Evolutionary conservation across 2,329 filamentous ascomycete species (phyloP).

Genomic region (Drechslerella stenobrocha): DNA sequence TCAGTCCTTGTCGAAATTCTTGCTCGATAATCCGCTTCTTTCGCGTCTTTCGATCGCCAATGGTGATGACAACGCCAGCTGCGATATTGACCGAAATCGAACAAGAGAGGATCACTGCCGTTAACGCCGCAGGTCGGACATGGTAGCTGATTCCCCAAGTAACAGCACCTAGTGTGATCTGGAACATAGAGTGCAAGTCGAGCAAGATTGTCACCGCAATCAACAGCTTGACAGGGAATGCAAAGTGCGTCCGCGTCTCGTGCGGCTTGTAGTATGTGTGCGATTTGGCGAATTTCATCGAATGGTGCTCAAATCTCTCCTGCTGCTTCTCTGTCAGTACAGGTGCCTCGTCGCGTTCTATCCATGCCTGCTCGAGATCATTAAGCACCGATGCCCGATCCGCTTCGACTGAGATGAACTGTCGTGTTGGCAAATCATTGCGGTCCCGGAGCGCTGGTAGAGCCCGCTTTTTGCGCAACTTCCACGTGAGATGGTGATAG

Average conservation of each 20-base stretch:
- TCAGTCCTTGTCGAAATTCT: slow-evolving; percentile 75
- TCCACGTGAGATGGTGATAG: slow-evolving; percentile 70
- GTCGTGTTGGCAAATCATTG: slow-evolving; percentile 66
- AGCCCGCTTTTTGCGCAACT: slow-evolving; percentile 64
- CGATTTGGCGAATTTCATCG: slow-evolving; percentile 76
- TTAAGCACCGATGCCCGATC: slow-evolving; percentile 56
- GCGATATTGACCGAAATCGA: slow-evolving; percentile 77
- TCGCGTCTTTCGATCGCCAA: slow-evolving; percentile 74
- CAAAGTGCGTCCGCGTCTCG: slow-evolving; percentile 78
- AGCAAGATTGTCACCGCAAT: slow-evolving; percentile 77
- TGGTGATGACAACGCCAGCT: slow-evolving; percentile 73
- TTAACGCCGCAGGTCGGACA: slow-evolving; percentile 70
- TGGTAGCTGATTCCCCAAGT: slow-evolving; percentile 79
- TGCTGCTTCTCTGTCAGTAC: slow-evolving; percentile 70
- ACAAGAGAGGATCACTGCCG: slow-evolving; percentile 77
- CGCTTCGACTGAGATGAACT: slow-evolving; percentile 57
- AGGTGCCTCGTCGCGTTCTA: slow-evolving; percentile 59
- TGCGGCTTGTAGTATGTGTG: slow-evolving; percentile 90
- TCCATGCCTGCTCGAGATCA: slow-evolving; percentile 36
- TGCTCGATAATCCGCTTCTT: slow-evolving; percentile 84
- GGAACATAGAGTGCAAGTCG: slow-evolving; percentile 76
- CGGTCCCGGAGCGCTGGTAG: slow-evolving; percentile 68
- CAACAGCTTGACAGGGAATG: slow-evolving; percentile 74
- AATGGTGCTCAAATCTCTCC: slow-evolving; percentile 71
- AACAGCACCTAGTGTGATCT: slow-evolving; percentile 75